Conservation (phyloP, 2,329 filamentous ascomycete genomes). For the Erysiphe neolycopersici region DNA sequence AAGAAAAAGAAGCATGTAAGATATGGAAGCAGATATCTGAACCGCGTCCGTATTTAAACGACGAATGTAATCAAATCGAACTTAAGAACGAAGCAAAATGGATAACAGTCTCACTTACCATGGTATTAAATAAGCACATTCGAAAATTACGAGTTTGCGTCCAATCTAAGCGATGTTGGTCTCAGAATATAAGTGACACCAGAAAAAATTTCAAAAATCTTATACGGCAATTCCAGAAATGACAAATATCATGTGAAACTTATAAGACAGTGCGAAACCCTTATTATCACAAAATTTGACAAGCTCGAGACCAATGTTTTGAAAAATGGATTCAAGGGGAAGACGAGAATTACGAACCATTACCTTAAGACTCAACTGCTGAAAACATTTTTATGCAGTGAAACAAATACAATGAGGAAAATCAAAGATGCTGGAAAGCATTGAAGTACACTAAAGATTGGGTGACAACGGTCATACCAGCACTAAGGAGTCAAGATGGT, state of each 20-base stretch:
- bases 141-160: neutral
- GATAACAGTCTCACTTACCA: neutral
- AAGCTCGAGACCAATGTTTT: neutral
- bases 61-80: neutral
- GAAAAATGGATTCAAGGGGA: neutral
- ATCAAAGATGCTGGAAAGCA: neutral
- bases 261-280: neutral
- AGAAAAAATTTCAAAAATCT: neutral
- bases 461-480: neutral
- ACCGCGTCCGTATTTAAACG: neutral
- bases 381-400: neutral
- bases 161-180: neutral
- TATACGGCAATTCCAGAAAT: neutral
- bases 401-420: neutral
- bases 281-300: neutral
- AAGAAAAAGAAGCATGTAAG: neutral
- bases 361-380: neutral
- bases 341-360: neutral
- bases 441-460: neutral
- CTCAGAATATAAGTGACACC: neutral
- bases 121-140: neutral
- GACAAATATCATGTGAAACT: neutral
- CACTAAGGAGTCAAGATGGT: neutral
- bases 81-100: neutral
- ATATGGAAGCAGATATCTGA: neutral